Evolutionary conservation across 129 eudicot genomes (phyloP).

Genomic region (Helianthus annuus): HanXRQr2.0-SUNRISE NC_035441.2:129812551-129813050

Average conservation of each 20-base stretch:
- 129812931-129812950: conserved; percentile 52
- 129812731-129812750: conserved; percentile 49
- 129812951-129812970: conserved; percentile 48
- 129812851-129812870: not conserved
- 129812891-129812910: conserved; percentile 40
- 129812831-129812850: not conserved
- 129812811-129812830: conserved; percentile 16
- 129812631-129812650: conserved; percentile 32
- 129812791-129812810: conserved; percentile 16
- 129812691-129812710: conserved; percentile 57
- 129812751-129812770: conserved; percentile 44
- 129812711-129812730: conserved; percentile 44
- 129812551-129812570: conserved; percentile 20
- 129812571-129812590: not conserved
- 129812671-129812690: conserved; percentile 46
- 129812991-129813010: conserved; percentile 48
- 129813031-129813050: conserved; percentile 33
- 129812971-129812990: conserved; percentile 54
- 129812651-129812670: conserved; percentile 46
- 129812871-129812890: not conserved
- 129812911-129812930: conserved; percentile 48
- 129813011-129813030: conserved; percentile 46
- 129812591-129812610: conserved; percentile 26
- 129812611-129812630: conserved; percentile 32
- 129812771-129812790: not conserved